These are phyloP conservation scores for Apium graveolens DNA, from an alignment of 129 eudicot genomes.

Conservation along the genomic window DNA sequence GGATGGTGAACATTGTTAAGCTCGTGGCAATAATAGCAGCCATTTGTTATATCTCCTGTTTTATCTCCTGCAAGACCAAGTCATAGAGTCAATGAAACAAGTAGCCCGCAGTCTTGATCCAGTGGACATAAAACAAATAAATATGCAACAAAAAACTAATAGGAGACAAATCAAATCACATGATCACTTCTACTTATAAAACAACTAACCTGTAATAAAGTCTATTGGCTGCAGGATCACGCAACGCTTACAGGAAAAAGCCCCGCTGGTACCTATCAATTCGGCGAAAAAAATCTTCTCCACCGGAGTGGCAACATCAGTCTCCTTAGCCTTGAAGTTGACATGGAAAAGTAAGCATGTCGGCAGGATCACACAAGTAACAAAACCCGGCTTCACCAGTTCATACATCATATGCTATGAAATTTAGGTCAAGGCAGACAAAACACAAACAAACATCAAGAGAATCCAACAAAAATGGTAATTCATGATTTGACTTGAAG, in stretches of 20 bases:
- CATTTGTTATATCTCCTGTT: neutral
- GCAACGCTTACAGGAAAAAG: no score
- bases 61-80: neutral
- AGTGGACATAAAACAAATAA: neutral
- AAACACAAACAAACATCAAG: neutral
- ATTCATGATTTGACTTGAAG: no score
- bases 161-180: neutral
- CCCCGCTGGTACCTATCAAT: no score
- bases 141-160: neutral
- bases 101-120: neutral
- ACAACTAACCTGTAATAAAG: no score
- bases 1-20: no score
- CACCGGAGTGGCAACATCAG: no score
- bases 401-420: neutral
- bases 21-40: neutral
- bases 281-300: no score
- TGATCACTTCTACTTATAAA: neutral
- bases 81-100: neutral
- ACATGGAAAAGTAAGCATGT: no score
- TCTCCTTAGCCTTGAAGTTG: no score
- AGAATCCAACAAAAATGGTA: neutral
- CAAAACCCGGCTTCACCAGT: neutral
- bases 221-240: no score
- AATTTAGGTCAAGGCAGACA: neutral
- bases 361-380: neutral